Evolutionary conservation across 805 yeast species (phyloP).

Genomic region (Kodamaea hsintzibuensis): DNA sequence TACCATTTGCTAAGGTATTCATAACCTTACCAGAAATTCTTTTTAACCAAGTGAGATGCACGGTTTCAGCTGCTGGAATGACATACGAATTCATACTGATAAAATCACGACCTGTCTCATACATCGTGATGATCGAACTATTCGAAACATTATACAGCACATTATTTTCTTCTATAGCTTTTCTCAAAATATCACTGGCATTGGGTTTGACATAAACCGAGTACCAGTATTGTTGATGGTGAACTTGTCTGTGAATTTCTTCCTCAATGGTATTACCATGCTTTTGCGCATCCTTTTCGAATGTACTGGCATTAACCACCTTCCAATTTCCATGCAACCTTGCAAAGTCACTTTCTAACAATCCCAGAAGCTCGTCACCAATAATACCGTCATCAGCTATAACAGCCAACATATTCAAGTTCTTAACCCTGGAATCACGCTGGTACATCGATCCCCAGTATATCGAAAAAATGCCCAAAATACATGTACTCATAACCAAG

Average conservation of each 20-base stretch:
- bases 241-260: conserved; percentile 21
- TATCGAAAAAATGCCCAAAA: conserved; percentile 35
- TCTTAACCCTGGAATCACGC: conserved; percentile 28
- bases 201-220: conserved; percentile 26
- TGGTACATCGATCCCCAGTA: conserved; percentile 44
- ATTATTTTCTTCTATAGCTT: conserved; percentile 42
- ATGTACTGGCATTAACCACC: conserved; percentile 10
- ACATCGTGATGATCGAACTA: conserved; percentile 40
- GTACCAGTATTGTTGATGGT: conserved; percentile 33
- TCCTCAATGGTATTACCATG: conserved; percentile 14
- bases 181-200: conserved; percentile 29
- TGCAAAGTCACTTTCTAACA: not conserved
- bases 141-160: conserved; percentile 28
- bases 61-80: conserved; percentile 38
- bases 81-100: conserved; percentile 44
- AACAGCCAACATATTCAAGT: conserved; percentile 39
- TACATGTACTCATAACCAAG: conserved; percentile 21
- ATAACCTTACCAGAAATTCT: conserved; percentile 19
- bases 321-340: conserved; percentile 21
- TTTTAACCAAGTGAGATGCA: conserved; percentile 36
- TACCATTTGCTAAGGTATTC: conserved; percentile 3
- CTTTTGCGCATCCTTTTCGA: conserved; percentile 19
- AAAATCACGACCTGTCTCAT: conserved; percentile 68
- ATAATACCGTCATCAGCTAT: conserved; percentile 26
- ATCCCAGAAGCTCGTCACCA: not conserved